A percentile compares a stretch with the other conserved stretches of the same genome.
Conservation (phyloP, 257 asterid genomes). For the Solanum lycopersicoides region DNA sequence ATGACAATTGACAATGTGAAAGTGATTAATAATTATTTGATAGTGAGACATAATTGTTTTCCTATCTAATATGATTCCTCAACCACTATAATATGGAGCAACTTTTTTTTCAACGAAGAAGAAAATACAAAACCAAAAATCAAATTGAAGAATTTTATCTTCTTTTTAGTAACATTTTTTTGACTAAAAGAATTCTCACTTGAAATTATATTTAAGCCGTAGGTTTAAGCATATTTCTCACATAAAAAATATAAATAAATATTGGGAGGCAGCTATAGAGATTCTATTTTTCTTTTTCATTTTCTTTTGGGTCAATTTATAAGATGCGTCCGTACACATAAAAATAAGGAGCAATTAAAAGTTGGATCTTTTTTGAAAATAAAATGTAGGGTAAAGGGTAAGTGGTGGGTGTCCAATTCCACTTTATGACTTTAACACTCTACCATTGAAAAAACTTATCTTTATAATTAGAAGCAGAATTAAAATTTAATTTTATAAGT, state of each 20-base stretch:
- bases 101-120: background rate
- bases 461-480: background rate
- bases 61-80: background rate
- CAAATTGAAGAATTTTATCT: background rate
- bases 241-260: background rate
- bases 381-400: background rate
- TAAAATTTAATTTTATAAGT: too few relatives aligned
- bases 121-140: background rate
- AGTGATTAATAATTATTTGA: background rate
- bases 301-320: background rate
- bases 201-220: background rate
- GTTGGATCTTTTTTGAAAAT: background rate
- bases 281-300: background rate
- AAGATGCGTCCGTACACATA: background rate
- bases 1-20: background rate
- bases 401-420: background rate
- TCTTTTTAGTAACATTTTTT: background rate
- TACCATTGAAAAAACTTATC: background rate
- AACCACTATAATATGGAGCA: background rate
- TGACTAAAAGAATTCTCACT: background rate
- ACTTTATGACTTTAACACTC: background rate
- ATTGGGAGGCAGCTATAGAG: background rate
- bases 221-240: background rate
- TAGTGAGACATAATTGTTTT: background rate
- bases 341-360: background rate